Base-by-base conservation (phyloP, 2,329 filamentous ascomycete genomes). In the Diaporthe longicolla region DNA sequence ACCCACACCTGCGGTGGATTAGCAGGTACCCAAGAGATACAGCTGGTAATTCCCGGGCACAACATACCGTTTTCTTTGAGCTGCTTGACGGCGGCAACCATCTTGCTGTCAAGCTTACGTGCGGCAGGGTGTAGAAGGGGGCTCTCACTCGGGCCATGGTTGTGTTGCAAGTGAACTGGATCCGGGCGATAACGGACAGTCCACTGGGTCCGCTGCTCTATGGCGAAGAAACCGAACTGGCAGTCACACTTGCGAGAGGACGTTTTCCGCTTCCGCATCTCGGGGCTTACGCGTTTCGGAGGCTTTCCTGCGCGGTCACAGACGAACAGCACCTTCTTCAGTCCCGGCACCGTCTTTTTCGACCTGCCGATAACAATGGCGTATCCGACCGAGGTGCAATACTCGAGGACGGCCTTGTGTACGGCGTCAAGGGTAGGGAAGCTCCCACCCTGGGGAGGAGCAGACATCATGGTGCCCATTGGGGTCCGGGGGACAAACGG, bases 191-290 rank as follows among this genome's bases (percentile, higher is more conserved):
- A 92, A 70, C 91, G 87, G 73, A 93, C 88, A 0, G 90, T 90
- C 91, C 91, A 93, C 77, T 92, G 90, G 0, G 90, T 92, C 74
- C 91, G 86, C 78, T 92, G 90, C 80, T 93, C 91, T 52, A 93
- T 90, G 72, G 91, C 91, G 76, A 92, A 93, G 80, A 93, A 92
- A n/a, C 91, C 91, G 80, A 93, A 93, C 40, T 90, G 89, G 76
- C 91, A 93, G 77, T 92, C 90, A 78, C 91, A 92, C 78, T 93
- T 93, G 59, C 91, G 86, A n/a, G 90, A 92, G 11, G 91, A 92
- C 0, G 91, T 93, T 79, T 91, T 91, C 29, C 90, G 87, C 81
- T 92, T 92, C 72, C 91, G 88, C 75, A 89, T 87, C 81, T 92
- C 91, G 1, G 90, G 89, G 76, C 85, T 91, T n/a, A 91, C 90